Conservation (phyloP, 2,329 filamentous ascomycete genomes). For the Pseudogymnoascus sp. region DNA sequence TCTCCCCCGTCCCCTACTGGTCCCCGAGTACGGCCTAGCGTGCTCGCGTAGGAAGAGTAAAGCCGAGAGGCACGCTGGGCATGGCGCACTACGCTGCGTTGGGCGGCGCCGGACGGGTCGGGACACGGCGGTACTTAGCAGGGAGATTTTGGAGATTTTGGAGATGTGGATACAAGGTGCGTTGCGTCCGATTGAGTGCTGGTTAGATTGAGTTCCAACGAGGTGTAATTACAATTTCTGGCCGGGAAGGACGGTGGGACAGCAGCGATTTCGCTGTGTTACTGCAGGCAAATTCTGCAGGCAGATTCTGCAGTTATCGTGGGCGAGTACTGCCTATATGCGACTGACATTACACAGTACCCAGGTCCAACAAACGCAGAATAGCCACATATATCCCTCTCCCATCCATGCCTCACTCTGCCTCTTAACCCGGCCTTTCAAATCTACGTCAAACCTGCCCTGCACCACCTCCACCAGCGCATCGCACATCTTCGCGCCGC, state of each 20-base stretch:
- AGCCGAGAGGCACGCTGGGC: background rate
- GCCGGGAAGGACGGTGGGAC: background rate
- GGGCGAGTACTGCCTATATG: background rate
- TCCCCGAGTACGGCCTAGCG: background rate
- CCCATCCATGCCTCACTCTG: too few species aligned
- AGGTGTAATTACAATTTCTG: background rate
- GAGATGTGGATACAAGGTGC: background rate
- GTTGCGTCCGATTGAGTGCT: background rate
- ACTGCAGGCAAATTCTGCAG: too few species aligned
- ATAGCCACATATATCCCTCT: background rate
- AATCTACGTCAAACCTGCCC: background rate
- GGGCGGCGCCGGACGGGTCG: background rate
- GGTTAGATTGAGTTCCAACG: background rate
- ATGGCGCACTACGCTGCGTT: background rate
- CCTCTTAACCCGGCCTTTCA: background rate
- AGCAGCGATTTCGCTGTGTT: too few species aligned
- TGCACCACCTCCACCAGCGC: background rate
- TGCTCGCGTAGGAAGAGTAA: background rate
- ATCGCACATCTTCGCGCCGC: background rate
- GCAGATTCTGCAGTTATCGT: background rate
- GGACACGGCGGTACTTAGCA: background rate
- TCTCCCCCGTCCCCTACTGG: background rate
- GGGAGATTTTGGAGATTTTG: background rate
- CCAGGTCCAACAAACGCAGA: background rate
- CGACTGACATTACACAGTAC: background rate